Percentiles rank a stretch among this genome's conserved stretches.
Evolutionary conservation across 2,329 filamentous ascomycete species (phyloP).

Genomic region (Simplicillium aogashimaense): DNA sequence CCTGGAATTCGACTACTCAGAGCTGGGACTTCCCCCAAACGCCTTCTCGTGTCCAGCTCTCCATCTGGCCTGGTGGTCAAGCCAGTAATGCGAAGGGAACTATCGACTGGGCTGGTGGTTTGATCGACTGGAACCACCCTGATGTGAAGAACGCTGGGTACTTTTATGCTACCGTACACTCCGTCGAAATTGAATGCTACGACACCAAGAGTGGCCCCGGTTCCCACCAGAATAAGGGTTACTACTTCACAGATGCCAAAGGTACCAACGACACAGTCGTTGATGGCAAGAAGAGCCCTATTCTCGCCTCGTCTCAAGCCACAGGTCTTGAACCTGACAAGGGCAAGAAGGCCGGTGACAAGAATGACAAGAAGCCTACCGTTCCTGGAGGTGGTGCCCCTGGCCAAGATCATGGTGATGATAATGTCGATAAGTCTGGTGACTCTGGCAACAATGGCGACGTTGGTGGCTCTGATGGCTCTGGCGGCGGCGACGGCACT

Average conservation of each 20-base stretch:
- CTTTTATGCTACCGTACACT: constrained; percentile 73
- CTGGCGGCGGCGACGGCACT: constrained; percentile 11
- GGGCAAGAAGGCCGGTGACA: constrained; percentile 19
- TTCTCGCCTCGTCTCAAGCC: constrained; percentile 71
- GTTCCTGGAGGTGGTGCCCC: constrained; percentile 19
- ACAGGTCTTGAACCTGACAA: constrained; percentile 65
- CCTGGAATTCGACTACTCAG: constrained; percentile 76
- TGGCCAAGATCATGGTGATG: constrained; percentile 14
- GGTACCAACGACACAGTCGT: constrained; percentile 70
- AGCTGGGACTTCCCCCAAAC: constrained; percentile 87
- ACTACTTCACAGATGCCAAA: constrained; percentile 53
- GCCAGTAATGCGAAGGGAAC: constrained; percentile 73
- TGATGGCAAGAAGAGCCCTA: constrained; percentile 63
- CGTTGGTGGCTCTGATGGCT: constrained; percentile 8
- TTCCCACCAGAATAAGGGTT: constrained; percentile 54
- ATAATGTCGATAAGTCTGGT: constrained; percentile 5
- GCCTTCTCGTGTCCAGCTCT: constrained; percentile 81
- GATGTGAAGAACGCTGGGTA: constrained; percentile 72
- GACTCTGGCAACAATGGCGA: constrained; percentile 5
- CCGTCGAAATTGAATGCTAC: constrained; percentile 81
- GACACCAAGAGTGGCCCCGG: constrained; percentile 53
- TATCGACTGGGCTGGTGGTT: constrained; percentile 82
- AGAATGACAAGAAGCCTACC: constrained; percentile 12
- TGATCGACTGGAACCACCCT: constrained; percentile 71
- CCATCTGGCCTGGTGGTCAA: constrained; percentile 89